phyloP scores from a whole-genome alignment of 495 filamentous ascomycete genomes.

The Aspergillus cristatus region DNA sequence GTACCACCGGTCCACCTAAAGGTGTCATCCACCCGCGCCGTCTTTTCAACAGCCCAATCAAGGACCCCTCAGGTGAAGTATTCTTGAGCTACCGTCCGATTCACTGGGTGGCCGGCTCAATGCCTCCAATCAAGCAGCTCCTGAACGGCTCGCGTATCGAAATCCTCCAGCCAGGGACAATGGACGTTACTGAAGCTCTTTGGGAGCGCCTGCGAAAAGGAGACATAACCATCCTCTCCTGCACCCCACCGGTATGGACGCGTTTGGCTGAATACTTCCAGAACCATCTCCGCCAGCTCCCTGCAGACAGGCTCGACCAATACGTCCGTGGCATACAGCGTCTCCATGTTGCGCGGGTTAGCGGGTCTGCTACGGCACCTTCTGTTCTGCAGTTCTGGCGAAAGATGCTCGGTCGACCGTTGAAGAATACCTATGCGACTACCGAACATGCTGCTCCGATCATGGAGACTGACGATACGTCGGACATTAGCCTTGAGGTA shows the following conservation, averaged over 20 bases:
- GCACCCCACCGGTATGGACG: background rate
- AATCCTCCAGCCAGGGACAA: background rate
- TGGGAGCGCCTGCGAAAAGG: conserved; percentile 3
- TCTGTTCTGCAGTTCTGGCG: conserved; percentile 1
- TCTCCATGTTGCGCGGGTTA: background rate
- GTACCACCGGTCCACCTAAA: conserved; percentile 86
- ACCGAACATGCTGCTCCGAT: background rate
- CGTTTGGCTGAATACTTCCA: conserved; percentile 1
- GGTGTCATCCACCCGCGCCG: conserved; percentile 47
- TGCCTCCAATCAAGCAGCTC: background rate
- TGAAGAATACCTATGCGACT: background rate
- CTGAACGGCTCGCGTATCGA: background rate
- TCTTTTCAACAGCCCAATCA: background rate
- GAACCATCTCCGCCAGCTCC: background rate
- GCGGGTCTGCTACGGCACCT: background rate
- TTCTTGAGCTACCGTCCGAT: conserved; percentile 2
- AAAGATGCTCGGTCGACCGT: background rate
- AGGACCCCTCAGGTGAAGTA: background rate
- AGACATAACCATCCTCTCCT: background rate
- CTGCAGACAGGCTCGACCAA: background rate
- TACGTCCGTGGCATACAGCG: background rate
- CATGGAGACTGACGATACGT: background rate
- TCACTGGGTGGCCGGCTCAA: conserved; percentile 1
- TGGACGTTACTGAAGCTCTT: background rate
- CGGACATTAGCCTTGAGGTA: background rate